phyloP scores from a whole-genome alignment of 148 eudicot genomes.

The Euryodendron excelsum region DNA sequence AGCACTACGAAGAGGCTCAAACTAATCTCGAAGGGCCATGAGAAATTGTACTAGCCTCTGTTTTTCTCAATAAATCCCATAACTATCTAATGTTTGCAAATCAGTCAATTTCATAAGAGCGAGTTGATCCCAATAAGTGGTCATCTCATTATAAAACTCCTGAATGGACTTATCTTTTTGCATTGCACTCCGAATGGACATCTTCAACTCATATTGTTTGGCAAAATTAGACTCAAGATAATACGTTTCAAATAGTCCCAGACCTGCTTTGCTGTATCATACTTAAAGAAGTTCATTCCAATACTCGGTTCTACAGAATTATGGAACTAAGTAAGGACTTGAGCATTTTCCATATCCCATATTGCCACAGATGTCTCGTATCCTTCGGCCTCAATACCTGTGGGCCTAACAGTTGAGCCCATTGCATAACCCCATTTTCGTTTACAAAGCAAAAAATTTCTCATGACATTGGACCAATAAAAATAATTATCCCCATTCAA shows the following conservation, averaged over 20 bases:
- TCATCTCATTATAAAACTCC: background rate
- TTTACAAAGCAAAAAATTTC: no score
- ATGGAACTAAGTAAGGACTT: background rate
- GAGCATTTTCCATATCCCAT: no score
- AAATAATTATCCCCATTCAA: no score
- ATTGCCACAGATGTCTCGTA: background rate
- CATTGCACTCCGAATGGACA: background rate
- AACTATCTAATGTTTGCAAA: background rate
- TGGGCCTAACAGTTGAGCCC: background rate
- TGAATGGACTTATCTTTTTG: background rate
- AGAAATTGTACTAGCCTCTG: no score
- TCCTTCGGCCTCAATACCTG: background rate
- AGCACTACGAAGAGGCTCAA: background rate
- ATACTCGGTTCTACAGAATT: background rate
- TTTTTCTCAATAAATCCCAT: no score
- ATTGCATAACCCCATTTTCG: background rate
- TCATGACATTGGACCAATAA: no score
- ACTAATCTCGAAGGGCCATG: background rate
- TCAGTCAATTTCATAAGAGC: background rate
- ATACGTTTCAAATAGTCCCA: background rate
- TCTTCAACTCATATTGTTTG: background rate
- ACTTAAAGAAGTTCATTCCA: background rate
- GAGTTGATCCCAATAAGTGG: background rate
- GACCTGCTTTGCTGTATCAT: background rate
- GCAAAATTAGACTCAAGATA: background rate